Percentiles rank a stretch among this genome's conserved stretches.
phyloP scores from a whole-genome alignment of 345 rosid species.

The Pseudoturritis turrita region DNA sequence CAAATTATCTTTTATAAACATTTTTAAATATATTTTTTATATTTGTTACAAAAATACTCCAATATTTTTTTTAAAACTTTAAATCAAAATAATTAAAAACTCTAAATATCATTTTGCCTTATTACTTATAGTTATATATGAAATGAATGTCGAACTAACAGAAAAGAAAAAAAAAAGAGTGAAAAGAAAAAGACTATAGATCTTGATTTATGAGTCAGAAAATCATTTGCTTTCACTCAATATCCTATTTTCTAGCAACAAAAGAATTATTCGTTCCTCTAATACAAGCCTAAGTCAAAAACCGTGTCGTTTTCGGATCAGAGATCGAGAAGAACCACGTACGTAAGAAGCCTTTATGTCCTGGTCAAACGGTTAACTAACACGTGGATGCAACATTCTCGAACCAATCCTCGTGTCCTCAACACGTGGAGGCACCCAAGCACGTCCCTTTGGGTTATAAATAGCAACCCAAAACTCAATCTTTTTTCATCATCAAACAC shows the following conservation, averaged over 20 bases:
- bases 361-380: conserved; percentile 13
- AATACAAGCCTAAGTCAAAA: background rate
- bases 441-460: conserved; percentile 13
- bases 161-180: too few species aligned
- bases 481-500: background rate
- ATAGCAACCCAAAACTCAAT: background rate
- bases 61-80: too few species aligned
- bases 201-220: background rate
- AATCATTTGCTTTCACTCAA: background rate
- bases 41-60: too few species aligned
- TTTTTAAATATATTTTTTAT: too few species aligned
- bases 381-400: conserved; percentile 19
- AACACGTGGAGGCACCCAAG: conserved; percentile 15
- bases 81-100: too few species aligned
- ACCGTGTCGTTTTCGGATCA: background rate
- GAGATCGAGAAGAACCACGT: background rate
- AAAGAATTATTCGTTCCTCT: background rate
- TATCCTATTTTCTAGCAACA: background rate
- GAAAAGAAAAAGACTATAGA: background rate
- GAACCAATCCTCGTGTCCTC: conserved; percentile 14
- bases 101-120: too few species aligned
- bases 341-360: conserved; percentile 6
- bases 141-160: background rate
- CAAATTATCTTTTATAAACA: too few species aligned
- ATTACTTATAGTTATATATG: too few species aligned